Evolutionary conservation across 495 filamentous ascomycete genomes (phyloP), one percentile per base, ranked within the genome.

Genomic region (Endocarpon pusillum): DNA sequence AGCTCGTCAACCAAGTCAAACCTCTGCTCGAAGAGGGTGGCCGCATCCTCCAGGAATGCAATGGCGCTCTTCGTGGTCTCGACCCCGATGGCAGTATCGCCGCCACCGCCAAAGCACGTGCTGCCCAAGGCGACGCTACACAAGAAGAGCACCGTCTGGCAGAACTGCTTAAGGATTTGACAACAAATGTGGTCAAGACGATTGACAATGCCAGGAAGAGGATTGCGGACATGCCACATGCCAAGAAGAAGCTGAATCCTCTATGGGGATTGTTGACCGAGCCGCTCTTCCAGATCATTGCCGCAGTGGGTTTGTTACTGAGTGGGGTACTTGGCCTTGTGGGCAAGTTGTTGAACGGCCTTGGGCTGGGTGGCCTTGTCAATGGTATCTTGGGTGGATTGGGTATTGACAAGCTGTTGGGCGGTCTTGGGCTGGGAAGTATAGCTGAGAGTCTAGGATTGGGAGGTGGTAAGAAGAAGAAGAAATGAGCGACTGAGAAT

Each of bases 181-280:
- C 70, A 9, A 60, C 65, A 31, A 70, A 59, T 2, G 67, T 74
- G 5, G 59, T 73, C 4, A 71, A 73, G 45, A 81, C 77, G n/a
- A 84, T 94, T 41, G 84, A 94, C 38, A 71, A 77, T 28, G 81
- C 79, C 23, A 83, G 81, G 67, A 76, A 72, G 53, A 78, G 78
- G 58, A 78, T 94, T 36, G 73, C 78, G 44, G 79, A 81, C 47
- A 86, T 94, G 78, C 86, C 86, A 11, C 75, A 86, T 38, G 86
- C 84, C 17, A 89, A 93, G 74, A 92, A 93, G 65, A 71, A 81
- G 55, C 67, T 94, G 33, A 93, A 83, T 49, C 83, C 85, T 1
- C 71, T 93, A 20, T 84, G 84, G 81, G 76, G 64, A 23, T 55
- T 93, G 31, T 59, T 93, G 23, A 75, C 73, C 23, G 64, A 93